These are phyloP conservation scores for Biscogniauxia sp. DNA, from an alignment of 2,329 filamentous ascomycete species.

Conservation along the genomic window DNA sequence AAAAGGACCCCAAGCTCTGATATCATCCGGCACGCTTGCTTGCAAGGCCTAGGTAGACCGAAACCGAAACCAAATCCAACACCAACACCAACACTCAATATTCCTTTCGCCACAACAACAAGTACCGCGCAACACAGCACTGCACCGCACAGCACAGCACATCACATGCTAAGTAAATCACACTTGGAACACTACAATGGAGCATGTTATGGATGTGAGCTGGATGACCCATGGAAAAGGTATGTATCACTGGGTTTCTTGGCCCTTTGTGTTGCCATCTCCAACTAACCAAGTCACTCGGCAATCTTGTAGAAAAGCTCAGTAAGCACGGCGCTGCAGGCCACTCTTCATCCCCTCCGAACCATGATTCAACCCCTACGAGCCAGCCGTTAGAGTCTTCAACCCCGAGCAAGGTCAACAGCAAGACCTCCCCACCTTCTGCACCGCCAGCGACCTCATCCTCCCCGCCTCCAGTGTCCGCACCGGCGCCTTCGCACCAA, in stretches of 20 bases:
- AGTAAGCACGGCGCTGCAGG: slow-evolving; percentile 20
- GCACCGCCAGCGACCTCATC: slow-evolving; percentile 16
- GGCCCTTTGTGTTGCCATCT: neutral
- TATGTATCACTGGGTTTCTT: slow-evolving; percentile 38
- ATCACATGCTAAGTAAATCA: neutral
- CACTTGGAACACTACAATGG: slow-evolving; percentile 51
- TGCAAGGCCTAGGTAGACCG: neutral
- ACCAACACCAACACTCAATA: no score
- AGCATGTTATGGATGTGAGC: slow-evolving; percentile 81
- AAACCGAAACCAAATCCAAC: no score
- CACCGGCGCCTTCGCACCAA: slow-evolving; percentile 12
- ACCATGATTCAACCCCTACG: slow-evolving; percentile 18
- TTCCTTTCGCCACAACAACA: no score
- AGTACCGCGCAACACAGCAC: no score
- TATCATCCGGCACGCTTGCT: neutral
- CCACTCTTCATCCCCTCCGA: slow-evolving; percentile 21
- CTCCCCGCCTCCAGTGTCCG: slow-evolving; percentile 14
- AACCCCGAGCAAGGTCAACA: slow-evolving; percentile 25
- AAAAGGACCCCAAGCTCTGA: neutral
- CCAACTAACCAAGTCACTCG: slow-evolving; percentile 14
- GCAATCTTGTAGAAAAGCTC: slow-evolving; percentile 25
- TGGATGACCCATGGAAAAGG: slow-evolving; percentile 89
- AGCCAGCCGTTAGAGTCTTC: slow-evolving; percentile 17
- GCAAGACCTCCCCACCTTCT: slow-evolving; percentile 20
- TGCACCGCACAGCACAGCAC: neutral